phyloP scores from a whole-genome alignment of 2,329 filamentous ascomycete species.

The Colletotrichum sp. region DNA sequence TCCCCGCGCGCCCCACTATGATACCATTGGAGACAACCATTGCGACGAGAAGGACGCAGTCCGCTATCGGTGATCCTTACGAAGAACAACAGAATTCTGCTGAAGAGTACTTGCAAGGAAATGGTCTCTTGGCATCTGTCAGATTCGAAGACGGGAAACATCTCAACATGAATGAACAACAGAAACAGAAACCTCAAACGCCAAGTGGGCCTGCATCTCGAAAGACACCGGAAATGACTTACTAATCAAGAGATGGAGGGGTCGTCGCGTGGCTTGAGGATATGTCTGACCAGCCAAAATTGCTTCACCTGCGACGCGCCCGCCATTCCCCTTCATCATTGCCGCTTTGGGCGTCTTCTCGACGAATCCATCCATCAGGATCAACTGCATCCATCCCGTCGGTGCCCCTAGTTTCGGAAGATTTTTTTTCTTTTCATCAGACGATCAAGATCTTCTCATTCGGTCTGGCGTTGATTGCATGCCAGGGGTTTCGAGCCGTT shows the following conservation, averaged over 20 bases:
- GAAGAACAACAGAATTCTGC: not conserved
- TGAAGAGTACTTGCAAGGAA: not conserved
- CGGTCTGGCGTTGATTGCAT: not conserved
- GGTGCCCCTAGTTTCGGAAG: not conserved
- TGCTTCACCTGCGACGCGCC: not conserved
- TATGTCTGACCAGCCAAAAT: not conserved
- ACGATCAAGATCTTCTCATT: not conserved
- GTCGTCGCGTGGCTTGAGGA: not conserved
- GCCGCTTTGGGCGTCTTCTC: not conserved
- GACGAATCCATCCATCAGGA: not conserved
- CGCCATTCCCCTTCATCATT: not conserved
- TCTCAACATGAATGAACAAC: not conserved
- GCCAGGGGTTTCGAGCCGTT: not conserved
- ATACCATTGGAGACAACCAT: constrained; percentile 8
- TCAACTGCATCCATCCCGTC: not conserved
- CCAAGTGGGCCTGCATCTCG: not conserved
- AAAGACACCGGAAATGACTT: not conserved
- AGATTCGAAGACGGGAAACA: not conserved
- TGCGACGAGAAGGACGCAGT: not conserved
- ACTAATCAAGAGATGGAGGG: not conserved
- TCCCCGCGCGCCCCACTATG: constrained; percentile 21
- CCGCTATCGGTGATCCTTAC: not conserved
- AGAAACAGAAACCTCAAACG: not conserved
- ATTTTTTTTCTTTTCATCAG: not conserved
- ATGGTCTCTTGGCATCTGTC: not conserved